Evolutionary conservation across 352 stramenopile species (phyloP).

Genomic region (Globisporangium sylvaticum): DNA sequence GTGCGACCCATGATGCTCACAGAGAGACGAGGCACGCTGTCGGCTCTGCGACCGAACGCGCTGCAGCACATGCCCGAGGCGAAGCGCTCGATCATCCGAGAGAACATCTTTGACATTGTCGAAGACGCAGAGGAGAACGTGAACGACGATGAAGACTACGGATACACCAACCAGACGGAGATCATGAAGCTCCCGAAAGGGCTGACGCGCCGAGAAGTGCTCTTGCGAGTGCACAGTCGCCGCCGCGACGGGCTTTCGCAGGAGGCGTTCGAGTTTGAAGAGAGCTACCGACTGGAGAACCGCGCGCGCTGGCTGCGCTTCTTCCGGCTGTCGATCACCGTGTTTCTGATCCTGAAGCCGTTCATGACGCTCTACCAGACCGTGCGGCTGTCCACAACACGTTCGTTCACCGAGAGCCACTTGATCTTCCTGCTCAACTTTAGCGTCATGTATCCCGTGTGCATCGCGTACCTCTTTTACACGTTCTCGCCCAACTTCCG

Average conservation of each 20-base stretch:
- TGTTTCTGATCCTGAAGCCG: conserved; percentile 65
- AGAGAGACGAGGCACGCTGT: conserved; percentile 34
- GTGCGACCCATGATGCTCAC: conserved; percentile 11
- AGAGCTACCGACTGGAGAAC: conserved; percentile 72
- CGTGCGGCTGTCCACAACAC: conserved; percentile 33
- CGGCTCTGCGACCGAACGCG: conserved; percentile 31
- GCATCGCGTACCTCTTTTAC: conserved; percentile 52
- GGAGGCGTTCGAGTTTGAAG: conserved; percentile 65
- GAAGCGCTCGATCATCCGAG: conserved; percentile 42
- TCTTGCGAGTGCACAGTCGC: conserved; percentile 49
- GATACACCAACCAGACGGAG: conserved; percentile 32
- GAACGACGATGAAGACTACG: conserved; percentile 21
- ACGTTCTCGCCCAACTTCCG: conserved; percentile 64
- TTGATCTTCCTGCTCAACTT: conserved; percentile 79
- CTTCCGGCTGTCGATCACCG: conserved; percentile 57
- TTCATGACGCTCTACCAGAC: conserved; percentile 80
- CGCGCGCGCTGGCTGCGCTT: conserved; percentile 63
- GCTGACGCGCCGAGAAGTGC: conserved; percentile 61
- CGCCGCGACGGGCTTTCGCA: conserved; percentile 28
- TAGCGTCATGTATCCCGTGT: conserved; percentile 70
- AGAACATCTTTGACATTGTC: conserved; percentile 80
- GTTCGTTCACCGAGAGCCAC: conserved; percentile 50
- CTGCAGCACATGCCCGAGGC: conserved; percentile 26
- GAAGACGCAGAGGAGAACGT: conserved; percentile 51
- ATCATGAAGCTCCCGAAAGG: conserved; percentile 78